Evolutionary conservation across 2,329 filamentous ascomycete species (phyloP), one percentile per base, ranked within the genome.

Genomic region (Aspergillus ochraceus): DNA sequence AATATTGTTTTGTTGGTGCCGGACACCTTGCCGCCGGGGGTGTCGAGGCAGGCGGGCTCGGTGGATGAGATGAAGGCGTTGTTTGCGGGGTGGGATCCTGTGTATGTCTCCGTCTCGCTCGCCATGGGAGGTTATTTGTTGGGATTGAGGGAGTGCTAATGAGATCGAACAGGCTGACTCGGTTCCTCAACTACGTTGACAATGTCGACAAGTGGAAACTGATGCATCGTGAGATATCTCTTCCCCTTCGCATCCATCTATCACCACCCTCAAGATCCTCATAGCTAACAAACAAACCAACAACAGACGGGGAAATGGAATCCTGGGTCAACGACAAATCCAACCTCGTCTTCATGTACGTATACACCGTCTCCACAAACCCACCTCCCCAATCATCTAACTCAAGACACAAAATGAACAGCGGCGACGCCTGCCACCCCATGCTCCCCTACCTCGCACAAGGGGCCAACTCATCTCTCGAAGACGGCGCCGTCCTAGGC

Each of bases 201-300:
- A 79, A 74, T 1, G 86, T 90, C 0, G 83, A 86, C 45, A 90
- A 90, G 71, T 91, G 88, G 89, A 88, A 86, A 68, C 71, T 91
- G 36, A 70, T 90, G 84, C 81, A 85, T 47, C 67, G 65, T 62
- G 36, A 50, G 59, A 51, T 0, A 17, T 30, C 24, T 24, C 46
- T 36, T 9, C 29, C n/a, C n/a, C n/a, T n/a, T n/a, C n/a, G n/a
- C n/a, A n/a, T 24, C n/a, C 22, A 32, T 22, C 20, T 20, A 36
- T 17, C 5, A 5, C 11, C 5, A 24, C 32, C 8, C 26, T 9
- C 3, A 6, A 6, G 17, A 17, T 6, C 36, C 36, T 3, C 12
- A n/a, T 9, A n/a, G 8, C 6, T 8, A 14, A 42, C 14, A 8
- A 8, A 8, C 36, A 17, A n/a, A n/a, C 17, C 5, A 42, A 8